These are phyloP conservation scores for Diaporthe batatas DNA, from an alignment of 2,329 filamentous ascomycete genomes.

Conservation along the genomic window DNA sequence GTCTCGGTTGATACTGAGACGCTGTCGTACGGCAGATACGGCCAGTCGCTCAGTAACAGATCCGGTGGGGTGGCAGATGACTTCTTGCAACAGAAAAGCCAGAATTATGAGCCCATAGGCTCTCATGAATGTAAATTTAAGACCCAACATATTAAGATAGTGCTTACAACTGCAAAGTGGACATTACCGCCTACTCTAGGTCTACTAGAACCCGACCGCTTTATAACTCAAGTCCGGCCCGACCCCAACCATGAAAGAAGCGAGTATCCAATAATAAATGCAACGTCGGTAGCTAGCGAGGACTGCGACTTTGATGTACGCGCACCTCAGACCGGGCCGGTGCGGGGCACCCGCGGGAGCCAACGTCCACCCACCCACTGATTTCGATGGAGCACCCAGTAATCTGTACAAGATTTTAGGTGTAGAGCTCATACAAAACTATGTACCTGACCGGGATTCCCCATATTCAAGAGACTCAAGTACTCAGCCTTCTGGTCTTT, in stretches of 20 bases:
- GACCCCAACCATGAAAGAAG: too few species aligned
- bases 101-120: neutral
- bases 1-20: neutral
- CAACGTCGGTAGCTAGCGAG: conserved; percentile 4
- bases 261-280: neutral
- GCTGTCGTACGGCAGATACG: neutral
- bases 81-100: neutral
- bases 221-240: neutral
- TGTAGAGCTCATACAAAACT: too few species aligned
- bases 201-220: neutral
- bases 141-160: neutral
- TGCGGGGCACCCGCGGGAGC: neutral
- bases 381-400: too few species aligned
- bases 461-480: too few species aligned
- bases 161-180: neutral
- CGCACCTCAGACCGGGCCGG: neutral
- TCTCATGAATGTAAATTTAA: neutral
- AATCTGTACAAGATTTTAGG: too few species aligned
- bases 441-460: too few species aligned
- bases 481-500: too few species aligned
- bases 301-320: conserved; percentile 12
- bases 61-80: neutral
- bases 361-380: too few species aligned
- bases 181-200: neutral
- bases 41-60: too few species aligned